Percentiles rank a stretch among this genome's conserved stretches.
Conservation (phyloP, 768 basidiomycete genomes). For the Russula virescens region DNA sequence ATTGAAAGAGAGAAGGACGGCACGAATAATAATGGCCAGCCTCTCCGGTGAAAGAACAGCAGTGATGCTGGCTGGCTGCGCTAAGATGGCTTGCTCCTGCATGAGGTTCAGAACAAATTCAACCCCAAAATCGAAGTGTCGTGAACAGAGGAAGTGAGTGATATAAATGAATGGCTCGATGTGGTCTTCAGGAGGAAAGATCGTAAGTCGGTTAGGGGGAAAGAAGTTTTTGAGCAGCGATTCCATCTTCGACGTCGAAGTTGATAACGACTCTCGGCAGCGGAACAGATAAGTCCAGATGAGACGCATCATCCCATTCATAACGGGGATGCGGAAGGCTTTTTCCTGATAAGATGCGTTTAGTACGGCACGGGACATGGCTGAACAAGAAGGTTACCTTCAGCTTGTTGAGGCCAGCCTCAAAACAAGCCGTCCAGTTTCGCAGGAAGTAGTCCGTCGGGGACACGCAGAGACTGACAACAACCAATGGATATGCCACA, state of each 20-base stretch:
- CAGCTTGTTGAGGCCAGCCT: conserved; percentile 64
- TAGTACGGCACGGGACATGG: neutral
- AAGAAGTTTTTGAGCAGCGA: conserved; percentile 70
- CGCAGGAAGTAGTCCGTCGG: conserved; percentile 80
- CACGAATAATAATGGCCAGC: conserved; percentile 67
- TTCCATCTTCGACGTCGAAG: conserved; percentile 77
- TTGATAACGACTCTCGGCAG: conserved; percentile 78
- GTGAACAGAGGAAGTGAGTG: conserved; percentile 74
- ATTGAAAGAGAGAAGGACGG: conserved; percentile 66
- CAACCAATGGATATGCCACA: conserved; percentile 76
- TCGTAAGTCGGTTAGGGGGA: conserved; percentile 55
- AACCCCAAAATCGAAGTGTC: conserved; percentile 79
- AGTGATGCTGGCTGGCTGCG: conserved; percentile 38
- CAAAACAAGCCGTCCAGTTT: conserved; percentile 73
- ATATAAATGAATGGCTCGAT: conserved; percentile 73
- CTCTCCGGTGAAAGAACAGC: conserved; percentile 61
- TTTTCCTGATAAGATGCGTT: conserved; percentile 57
- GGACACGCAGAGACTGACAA: conserved; percentile 81
- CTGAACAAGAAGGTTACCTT: conserved; percentile 50
- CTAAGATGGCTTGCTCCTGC: conserved; percentile 54
- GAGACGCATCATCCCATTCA: conserved; percentile 79
- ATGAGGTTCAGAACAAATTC: conserved; percentile 78
- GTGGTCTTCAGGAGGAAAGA: conserved; percentile 68
- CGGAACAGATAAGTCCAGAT: conserved; percentile 96
- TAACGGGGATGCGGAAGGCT: conserved; percentile 55